phyloP scores from a whole-genome alignment of 352 stramenopile species.

The Phytopythium vexans region DNA sequence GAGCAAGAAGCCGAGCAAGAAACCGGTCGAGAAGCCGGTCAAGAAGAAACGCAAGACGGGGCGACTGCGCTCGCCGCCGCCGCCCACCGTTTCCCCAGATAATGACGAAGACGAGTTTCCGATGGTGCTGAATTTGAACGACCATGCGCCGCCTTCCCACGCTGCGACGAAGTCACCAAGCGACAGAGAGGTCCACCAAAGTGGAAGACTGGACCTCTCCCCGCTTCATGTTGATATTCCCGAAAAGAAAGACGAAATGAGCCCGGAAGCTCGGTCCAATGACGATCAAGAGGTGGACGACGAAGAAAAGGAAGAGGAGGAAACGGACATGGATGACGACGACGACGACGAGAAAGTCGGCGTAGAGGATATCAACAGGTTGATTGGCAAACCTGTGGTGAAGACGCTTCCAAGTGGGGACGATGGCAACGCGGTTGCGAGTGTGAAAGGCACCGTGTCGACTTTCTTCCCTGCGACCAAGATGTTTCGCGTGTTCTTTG shows the following conservation, averaged over 20 bases:
- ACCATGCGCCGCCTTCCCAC: constrained; percentile 21
- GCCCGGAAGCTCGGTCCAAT: too few species aligned
- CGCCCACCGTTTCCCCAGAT: background rate
- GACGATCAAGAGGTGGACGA: constrained; percentile 18
- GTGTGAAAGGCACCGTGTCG: constrained; percentile 49
- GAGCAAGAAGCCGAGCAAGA: background rate
- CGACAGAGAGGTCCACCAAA: background rate
- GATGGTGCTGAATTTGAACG: constrained; percentile 42
- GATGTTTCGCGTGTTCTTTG: constrained; percentile 71
- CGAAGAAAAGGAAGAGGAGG: constrained; percentile 16
- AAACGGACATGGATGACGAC: constrained; percentile 16
- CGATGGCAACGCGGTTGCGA: constrained; percentile 18
- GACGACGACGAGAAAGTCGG: constrained; percentile 11
- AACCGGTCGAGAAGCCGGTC: background rate
- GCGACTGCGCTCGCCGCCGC: constrained; percentile 2
- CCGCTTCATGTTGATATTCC: constrained; percentile 3
- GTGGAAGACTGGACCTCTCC: background rate
- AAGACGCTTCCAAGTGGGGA: constrained; percentile 28
- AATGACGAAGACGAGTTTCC: constrained; percentile 2
- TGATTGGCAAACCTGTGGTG: constrained; percentile 45
- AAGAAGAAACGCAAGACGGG: background rate
- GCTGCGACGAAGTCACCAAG: background rate
- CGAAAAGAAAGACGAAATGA: constrained; percentile 6
- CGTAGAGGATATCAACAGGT: constrained; percentile 35
- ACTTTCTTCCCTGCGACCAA: constrained; percentile 75